These are phyloP conservation scores for Mycena latifolia DNA, from an alignment of 768 basidiomycete species.

Conservation along the genomic window DNA sequence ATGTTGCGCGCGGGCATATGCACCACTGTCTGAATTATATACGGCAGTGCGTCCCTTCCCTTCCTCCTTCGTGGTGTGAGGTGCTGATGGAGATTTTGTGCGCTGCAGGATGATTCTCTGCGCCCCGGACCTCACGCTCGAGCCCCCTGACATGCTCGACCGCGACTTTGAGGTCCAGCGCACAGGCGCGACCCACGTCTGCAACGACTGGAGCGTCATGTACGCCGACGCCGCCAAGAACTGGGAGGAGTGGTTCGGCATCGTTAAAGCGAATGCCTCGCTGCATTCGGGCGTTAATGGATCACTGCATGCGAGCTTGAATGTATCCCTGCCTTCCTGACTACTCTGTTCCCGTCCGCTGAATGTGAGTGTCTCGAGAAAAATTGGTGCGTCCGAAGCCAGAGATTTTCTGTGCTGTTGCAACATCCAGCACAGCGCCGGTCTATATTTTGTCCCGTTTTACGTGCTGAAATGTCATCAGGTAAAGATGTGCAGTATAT, in stretches of 20 bases:
- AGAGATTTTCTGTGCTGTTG: no score
- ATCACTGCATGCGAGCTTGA: no score
- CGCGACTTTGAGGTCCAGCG: constrained; percentile 34
- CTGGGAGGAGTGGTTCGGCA: constrained; percentile 12
- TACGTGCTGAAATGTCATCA: no score
- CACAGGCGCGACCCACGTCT: constrained; percentile 39
- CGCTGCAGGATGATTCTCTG: constrained; percentile 35
- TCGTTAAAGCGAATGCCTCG: background rate
- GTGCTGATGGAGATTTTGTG: no score
- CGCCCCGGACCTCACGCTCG: constrained; percentile 36
- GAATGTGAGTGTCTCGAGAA: no score
- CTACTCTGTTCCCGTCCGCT: no score
- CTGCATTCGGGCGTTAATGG: no score
- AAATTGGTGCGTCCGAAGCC: no score
- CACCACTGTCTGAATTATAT: constrained; percentile 53
- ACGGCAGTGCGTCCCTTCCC: constrained; percentile 26
- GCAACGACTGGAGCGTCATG: constrained; percentile 41
- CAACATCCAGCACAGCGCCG: no score
- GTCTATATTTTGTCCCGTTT: no score
- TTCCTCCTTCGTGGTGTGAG: background rate
- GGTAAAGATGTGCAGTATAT: no score
- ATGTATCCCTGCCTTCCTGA: no score
- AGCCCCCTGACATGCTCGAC: constrained; percentile 35
- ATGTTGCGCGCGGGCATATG: constrained; percentile 38
- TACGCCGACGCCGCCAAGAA: constrained; percentile 38